Conservation (phyloP, 2,329 filamentous ascomycete genomes). For the Aspergillus eucalypticola region DNA sequence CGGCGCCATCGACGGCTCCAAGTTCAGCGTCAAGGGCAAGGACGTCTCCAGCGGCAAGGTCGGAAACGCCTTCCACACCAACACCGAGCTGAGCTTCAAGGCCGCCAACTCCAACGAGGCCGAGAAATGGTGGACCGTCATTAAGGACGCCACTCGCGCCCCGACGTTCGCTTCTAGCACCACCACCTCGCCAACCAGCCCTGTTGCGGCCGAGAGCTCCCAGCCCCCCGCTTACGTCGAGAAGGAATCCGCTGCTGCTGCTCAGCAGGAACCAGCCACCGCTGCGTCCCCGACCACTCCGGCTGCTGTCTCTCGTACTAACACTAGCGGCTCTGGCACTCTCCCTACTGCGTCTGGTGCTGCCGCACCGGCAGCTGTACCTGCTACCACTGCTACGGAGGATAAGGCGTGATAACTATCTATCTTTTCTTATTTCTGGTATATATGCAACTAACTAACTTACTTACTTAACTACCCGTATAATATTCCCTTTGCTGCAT, state of each 20-base stretch:
- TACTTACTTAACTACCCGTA: too few species aligned
- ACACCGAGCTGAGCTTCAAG: constrained; percentile 82
- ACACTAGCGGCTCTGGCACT: not conserved
- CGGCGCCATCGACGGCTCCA: constrained; percentile 70
- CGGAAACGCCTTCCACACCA: constrained; percentile 76
- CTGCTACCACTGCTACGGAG: not conserved
- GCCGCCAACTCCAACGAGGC: constrained; percentile 79
- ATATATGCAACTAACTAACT: too few species aligned
- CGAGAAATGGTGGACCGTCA: constrained; percentile 78
- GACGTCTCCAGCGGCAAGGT: constrained; percentile 76
- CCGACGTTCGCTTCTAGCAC: constrained; percentile 9
- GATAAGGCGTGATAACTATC: not conserved
- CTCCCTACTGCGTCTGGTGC: not conserved
- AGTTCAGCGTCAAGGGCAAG: constrained; percentile 95
- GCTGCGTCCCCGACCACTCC: constrained; percentile 10
- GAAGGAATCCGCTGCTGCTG: constrained; percentile 19
- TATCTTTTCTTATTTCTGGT: too few species aligned
- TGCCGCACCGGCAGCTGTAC: not conserved
- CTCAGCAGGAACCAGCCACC: not conserved
- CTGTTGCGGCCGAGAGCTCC: constrained; percentile 13
- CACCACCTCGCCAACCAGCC: constrained; percentile 10
- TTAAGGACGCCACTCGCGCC: constrained; percentile 46
- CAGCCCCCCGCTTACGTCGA: constrained; percentile 31
- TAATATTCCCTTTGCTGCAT: too few species aligned
- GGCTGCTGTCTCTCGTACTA: not conserved